Percentiles rank a stretch among this genome's conserved stretches.
Conservation (phyloP, 1,284 basidiomycete species). For the Heterobasidion occidentale region DNA sequence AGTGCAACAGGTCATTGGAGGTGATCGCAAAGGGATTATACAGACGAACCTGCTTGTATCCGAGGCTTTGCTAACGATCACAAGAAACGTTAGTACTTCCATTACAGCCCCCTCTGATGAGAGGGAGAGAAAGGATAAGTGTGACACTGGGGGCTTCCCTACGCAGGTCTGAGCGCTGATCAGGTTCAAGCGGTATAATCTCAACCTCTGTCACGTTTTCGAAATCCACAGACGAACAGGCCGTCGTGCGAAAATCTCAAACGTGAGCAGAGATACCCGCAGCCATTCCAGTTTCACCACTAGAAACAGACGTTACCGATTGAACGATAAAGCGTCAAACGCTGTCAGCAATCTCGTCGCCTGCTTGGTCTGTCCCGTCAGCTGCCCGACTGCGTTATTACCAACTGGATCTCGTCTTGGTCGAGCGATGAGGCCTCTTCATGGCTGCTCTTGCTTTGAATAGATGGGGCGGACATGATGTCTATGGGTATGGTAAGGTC, state of each 20-base stretch:
- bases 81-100: slow-evolving; percentile 41
- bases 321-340: slow-evolving; percentile 23
- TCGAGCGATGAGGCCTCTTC: slow-evolving; percentile 29
- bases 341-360: slow-evolving; percentile 10
- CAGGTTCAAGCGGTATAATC: slow-evolving; percentile 94
- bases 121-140: slow-evolving; percentile 32
- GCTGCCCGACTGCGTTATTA: slow-evolving; percentile 27
- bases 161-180: slow-evolving; percentile 93
- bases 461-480: slow-evolving; percentile 13
- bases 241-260: not conserved
- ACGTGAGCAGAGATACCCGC: slow-evolving; percentile 69
- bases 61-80: slow-evolving; percentile 54
- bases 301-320: slow-evolving; percentile 66
- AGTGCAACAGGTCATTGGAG: slow-evolving; percentile 3
- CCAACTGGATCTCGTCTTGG: slow-evolving; percentile 55
- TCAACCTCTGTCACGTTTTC: slow-evolving; percentile 53
- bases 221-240: slow-evolving; percentile 6
- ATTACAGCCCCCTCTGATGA: slow-evolving; percentile 23
- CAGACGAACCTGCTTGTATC: slow-evolving; percentile 67
- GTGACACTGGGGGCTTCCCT: slow-evolving; percentile 83
- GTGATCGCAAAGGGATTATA: not conserved
- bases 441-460: slow-evolving; percentile 8
- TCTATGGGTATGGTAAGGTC: not conserved
- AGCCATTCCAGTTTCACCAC: slow-evolving; percentile 69
- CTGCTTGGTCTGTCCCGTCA: slow-evolving; percentile 14